phyloP scores from a whole-genome alignment of 768 basidiomycete genomes.

The Pilatotrama ljubarskyi region DNA sequence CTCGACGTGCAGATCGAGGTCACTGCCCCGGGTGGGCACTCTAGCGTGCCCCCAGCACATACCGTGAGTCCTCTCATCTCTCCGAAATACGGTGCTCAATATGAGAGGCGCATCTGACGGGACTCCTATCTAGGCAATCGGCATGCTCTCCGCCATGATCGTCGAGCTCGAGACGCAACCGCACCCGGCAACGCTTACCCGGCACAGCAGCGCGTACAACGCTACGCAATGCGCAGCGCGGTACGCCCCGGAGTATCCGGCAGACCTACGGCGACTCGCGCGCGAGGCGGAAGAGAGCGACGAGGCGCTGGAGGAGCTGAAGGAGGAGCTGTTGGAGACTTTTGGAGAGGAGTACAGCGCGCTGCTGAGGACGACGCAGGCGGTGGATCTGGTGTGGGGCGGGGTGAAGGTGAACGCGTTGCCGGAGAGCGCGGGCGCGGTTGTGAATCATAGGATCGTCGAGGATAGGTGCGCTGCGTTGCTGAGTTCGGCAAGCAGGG shows the following conservation, averaged over 20 bases:
- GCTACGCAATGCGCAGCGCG: conserved; percentile 62
- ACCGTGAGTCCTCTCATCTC: conserved; percentile 48
- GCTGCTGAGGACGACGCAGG: conserved; percentile 72
- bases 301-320: conserved; percentile 44
- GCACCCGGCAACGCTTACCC: conserved; percentile 48
- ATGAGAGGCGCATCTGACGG: too few species aligned
- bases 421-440: conserved; percentile 68
- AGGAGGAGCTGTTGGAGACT: conserved; percentile 41
- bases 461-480: conserved; percentile 19
- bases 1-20: conserved; percentile 66
- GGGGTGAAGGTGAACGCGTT: conserved; percentile 61
- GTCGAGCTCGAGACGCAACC: conserved; percentile 71
- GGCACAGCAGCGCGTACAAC: conserved; percentile 51
- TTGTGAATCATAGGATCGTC: conserved; percentile 74
- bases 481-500: too few species aligned
- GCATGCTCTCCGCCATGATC: conserved; percentile 72
- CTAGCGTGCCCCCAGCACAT: conserved; percentile 78
- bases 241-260: conserved; percentile 56
- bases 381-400: conserved; percentile 59
- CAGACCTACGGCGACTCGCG: conserved; percentile 48
- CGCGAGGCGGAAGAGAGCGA: conserved; percentile 48
- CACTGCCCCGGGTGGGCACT: conserved; percentile 77
- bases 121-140: conserved; percentile 10
- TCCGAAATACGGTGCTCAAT: not conserved
- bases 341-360: conserved; percentile 33